Base-by-base conservation (phyloP, 1,284 basidiomycete genomes). In the Phylloporus sp. region DNA sequence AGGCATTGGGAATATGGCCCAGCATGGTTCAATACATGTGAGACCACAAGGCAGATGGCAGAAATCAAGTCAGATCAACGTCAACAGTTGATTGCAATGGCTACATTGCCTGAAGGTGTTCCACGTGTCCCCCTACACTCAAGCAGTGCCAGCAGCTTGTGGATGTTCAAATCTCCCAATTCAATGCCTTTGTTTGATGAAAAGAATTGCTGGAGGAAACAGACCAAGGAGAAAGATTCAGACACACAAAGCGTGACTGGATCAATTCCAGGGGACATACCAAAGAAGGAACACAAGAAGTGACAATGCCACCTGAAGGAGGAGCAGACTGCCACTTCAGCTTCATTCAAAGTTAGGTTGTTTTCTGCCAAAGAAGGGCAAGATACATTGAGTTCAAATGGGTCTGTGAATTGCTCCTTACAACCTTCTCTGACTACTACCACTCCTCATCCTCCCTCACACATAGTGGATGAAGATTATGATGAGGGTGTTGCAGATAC, bases 391-490 rank as follows among this genome's bases (percentile, higher is more conserved):
- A 89, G 86, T 70, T 89, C 87, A 6, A 85, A 84, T 64, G 86
- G 83, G 7, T 88, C 87, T 26, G 81, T 82, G 5, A 82, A 82
- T 22, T 84, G 87, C 22, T 85, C 87, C 17, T 80, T 86, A 49
- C 86, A 90, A 71, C 90, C 89, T 1, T 91, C 90, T 32, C 90
- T 90, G 4, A 89, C 85, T 10, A 85, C 81, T 62, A 84, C 81
- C 20, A 82, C 82, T 2, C 82, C 87, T 26, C 80, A 84, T 12
- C 83, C 84, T 24, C 89, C 89, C 11, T 79, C 84, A 20, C 81
- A 92, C 20, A 78, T 84, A 3, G 83, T 94, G 22, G 92, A 94
- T 69, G 93, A 95, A 66, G 89, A 95, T 69, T 94, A 94, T 66
- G 92, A 94, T 65, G 92, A 92, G 71, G 88, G 86, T 60, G 88